Conservation (phyloP, 2,329 filamentous ascomycete genomes). For the Hypomyces rosellus region DNA sequence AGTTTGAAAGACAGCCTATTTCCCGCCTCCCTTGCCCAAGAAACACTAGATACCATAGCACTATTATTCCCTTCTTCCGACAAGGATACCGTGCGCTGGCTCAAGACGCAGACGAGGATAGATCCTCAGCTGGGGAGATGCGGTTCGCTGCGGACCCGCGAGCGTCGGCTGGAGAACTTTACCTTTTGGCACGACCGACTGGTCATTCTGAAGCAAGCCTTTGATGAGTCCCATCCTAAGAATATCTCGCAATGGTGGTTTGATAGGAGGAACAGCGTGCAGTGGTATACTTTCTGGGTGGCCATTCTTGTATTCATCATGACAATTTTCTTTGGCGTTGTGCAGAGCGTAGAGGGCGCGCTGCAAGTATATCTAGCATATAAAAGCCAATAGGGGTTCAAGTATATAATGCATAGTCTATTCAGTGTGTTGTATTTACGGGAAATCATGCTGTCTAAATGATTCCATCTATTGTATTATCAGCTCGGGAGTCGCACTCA, state of each 20-base stretch:
- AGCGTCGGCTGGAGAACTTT: constrained; percentile 24
- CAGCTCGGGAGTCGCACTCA: background rate
- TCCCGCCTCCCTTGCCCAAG: constrained; percentile 25
- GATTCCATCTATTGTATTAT: too few species aligned
- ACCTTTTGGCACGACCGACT: constrained; percentile 37
- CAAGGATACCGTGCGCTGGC: constrained; percentile 18
- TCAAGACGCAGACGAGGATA: constrained; percentile 12
- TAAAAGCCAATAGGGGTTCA: background rate
- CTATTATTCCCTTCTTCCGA: constrained; percentile 31
- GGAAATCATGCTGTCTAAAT: background rate
- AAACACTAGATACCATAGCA: constrained; percentile 31
- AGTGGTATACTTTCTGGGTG: constrained; percentile 43
- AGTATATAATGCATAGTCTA: too few species aligned
- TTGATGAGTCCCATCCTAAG: constrained; percentile 31
- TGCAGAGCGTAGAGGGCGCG: constrained; percentile 35
- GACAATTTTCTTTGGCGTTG: constrained; percentile 33
- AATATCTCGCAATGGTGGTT: constrained; percentile 36
- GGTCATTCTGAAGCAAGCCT: constrained; percentile 35
- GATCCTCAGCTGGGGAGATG: constrained; percentile 22
- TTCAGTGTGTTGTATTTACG: background rate
- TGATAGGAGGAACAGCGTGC: constrained; percentile 33
- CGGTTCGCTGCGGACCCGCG: constrained; percentile 23
- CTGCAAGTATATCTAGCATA: constrained; percentile 3
- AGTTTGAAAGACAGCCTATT: constrained; percentile 16
- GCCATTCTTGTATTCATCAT: constrained; percentile 22